Conservation (phyloP, 768 basidiomycete species). For the Psilocybe cubensis region DNA sequence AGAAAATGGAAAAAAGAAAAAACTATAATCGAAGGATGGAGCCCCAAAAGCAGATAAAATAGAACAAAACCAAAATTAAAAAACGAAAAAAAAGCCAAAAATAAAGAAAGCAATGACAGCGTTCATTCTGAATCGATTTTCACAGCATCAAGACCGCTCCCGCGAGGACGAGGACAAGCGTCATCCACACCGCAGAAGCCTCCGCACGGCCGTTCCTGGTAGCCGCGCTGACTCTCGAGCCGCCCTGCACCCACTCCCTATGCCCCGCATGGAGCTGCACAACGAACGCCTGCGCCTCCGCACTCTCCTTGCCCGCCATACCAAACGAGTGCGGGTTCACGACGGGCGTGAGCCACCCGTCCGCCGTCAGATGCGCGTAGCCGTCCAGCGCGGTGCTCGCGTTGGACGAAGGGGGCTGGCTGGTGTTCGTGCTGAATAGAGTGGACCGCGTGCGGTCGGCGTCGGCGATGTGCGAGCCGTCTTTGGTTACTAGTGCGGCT, state of each 20-base stretch:
- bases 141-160: neutral
- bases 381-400: constrained; percentile 15
- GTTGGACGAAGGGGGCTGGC: constrained; percentile 17
- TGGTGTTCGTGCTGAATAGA: constrained; percentile 28
- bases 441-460: constrained; percentile 61
- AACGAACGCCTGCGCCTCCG: constrained; percentile 83
- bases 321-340: constrained; percentile 69
- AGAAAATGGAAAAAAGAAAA: no score
- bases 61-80: no score
- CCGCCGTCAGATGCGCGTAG: constrained; percentile 23
- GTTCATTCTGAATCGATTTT: neutral
- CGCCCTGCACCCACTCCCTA: constrained; percentile 66
- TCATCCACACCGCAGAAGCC: neutral
- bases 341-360: constrained; percentile 76
- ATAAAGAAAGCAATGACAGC: neutral
- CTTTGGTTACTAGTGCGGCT: constrained; percentile 55
- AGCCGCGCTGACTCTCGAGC: neutral
- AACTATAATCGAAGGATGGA: no score
- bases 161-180: neutral
- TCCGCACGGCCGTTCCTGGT: neutral
- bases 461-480: constrained; percentile 51
- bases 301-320: constrained; percentile 52
- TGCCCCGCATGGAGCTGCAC: constrained; percentile 76
- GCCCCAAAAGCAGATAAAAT: no score
- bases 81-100: neutral